Percentiles rank a stretch among this genome's conserved stretches.
Conservation (phyloP, 306 rosid genomes). For the Vigna trinervia region DNA sequence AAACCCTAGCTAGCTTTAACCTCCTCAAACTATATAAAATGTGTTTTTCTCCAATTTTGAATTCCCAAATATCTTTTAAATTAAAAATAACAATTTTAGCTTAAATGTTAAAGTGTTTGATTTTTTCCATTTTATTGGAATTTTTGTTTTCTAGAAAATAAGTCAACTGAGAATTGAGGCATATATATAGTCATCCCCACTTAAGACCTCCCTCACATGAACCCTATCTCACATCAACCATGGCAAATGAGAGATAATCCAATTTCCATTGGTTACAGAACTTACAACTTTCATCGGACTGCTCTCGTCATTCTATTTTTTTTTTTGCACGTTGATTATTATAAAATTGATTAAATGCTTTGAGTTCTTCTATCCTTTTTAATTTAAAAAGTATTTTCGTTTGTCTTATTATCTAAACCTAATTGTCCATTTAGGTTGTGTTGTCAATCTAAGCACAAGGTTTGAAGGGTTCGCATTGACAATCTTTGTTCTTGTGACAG, state of each 20-base stretch:
- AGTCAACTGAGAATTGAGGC: conserved; percentile 58
- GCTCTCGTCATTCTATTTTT: not conserved
- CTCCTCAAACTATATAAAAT: not conserved
- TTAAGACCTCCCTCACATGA: conserved; percentile 71
- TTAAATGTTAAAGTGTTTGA: no score
- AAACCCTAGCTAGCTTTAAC: not conserved
- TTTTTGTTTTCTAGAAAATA: not conserved
- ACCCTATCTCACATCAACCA: conserved; percentile 36
- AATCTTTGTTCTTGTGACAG: not conserved
- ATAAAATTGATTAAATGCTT: conserved; percentile 4
- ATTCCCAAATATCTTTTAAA: no score
- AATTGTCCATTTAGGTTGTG: not conserved
- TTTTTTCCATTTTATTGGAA: not conserved
- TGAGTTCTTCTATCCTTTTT: not conserved
- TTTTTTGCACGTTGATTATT: not conserved
- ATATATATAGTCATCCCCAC: conserved; percentile 57
- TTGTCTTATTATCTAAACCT: not conserved
- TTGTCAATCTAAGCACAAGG: not conserved
- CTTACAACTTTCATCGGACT: conserved; percentile 1
- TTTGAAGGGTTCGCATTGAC: conserved; percentile 20
- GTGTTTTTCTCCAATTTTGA: not conserved
- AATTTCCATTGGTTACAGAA: not conserved
- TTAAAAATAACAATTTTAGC: no score
- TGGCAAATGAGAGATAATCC: not conserved
- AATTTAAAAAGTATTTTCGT: not conserved